Evolutionary conservation across 2,329 filamentous ascomycete species (phyloP), one percentile per base, ranked within the genome.

Genomic region (Botrytis paeoniae): DNA sequence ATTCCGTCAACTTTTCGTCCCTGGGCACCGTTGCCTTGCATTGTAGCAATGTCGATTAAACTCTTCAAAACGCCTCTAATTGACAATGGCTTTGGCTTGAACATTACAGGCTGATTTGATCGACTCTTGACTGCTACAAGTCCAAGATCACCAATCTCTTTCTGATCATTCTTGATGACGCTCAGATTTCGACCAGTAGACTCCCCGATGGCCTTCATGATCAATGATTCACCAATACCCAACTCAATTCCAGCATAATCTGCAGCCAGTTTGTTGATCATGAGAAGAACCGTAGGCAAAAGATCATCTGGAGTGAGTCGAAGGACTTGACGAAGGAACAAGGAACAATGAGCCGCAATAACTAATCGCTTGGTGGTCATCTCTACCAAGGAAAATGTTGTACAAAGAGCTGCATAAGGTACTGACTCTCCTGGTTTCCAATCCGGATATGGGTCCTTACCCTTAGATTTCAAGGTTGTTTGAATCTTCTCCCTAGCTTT

Each of bases 151-250:
- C 96, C 96, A 82, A 98, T 97, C 78, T 98, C 94, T 79, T 96
- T 94, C 80, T 99, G 96, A 78, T 98, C 95, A 66, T 92, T 90
- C 84, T 98, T 98, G 85, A 99, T 97, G 70, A 97, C 91, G 54
- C 91, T 88, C 64, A 98, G 83, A 79, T 91, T 97, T 74, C 96
- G 91, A 16, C 96, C 96, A 0, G 96, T 99, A 43, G 91, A 92
- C 84, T 98, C 95, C 18, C 95, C 95, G 79, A 99, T 97, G 8
- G 96, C 93, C 82, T 98, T 99, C 95, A 98, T 98, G 79, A 99
- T 98, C 41, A 99, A 84, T 0, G 95, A 98, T 83, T 99, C 96
- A 73, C 96, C 96, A 78, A 99, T 99, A n/a, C 96, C 96, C 43
- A 99, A 87, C 83, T 99, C 96, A 75, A 99, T 95, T 32, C 96